phyloP scores from a whole-genome alignment of 495 filamentous ascomycete species.

The Saxophila tyrrhenica region DNA sequence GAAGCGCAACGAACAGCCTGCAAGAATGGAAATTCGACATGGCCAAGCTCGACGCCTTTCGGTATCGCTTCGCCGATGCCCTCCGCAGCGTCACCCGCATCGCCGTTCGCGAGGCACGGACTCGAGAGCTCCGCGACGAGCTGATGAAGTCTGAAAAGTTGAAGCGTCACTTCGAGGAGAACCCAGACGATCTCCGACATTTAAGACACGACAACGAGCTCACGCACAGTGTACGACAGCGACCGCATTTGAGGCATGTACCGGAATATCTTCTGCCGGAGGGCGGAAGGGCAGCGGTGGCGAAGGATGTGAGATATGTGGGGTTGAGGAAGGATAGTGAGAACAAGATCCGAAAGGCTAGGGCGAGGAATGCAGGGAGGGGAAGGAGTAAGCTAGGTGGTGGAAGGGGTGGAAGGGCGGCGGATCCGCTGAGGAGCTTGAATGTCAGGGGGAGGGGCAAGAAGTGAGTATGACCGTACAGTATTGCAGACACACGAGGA shows the following conservation, averaged over 20 bases:
- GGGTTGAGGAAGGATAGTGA: slow-evolving; percentile 61
- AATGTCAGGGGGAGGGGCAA: slow-evolving; percentile 42
- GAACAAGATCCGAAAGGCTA: slow-evolving; percentile 63
- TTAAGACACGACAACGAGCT: slow-evolving; percentile 85
- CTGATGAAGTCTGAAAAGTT: slow-evolving; percentile 85
- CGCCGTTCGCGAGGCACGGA: slow-evolving; percentile 79
- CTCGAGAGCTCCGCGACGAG: slow-evolving; percentile 76
- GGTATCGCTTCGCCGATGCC: slow-evolving; percentile 89
- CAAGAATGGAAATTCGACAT: slow-evolving; percentile 84
- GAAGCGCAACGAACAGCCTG: slow-evolving; percentile 52
- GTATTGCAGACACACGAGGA: no score
- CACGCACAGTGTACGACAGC: slow-evolving; percentile 55
- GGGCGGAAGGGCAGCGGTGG: slow-evolving; percentile 57
- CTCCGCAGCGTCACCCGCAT: slow-evolving; percentile 68
- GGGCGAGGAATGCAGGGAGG: slow-evolving; percentile 43
- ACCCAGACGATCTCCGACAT: slow-evolving; percentile 75
- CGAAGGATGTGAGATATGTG: slow-evolving; percentile 58
- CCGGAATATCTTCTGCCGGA: slow-evolving; percentile 86
- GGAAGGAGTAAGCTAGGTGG: slow-evolving; percentile 43
- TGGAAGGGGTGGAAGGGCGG: slow-evolving; percentile 45
- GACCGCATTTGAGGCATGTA: slow-evolving; percentile 87
- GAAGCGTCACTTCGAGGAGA: slow-evolving; percentile 93
- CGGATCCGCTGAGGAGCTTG: slow-evolving; percentile 84
- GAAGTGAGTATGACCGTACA: slow-evolving; percentile 24
- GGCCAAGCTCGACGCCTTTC: slow-evolving; percentile 80